Evolutionary conservation across 345 rosid genomes (phyloP).

Genomic region (Bruguiera gymnorhiza): DNA sequence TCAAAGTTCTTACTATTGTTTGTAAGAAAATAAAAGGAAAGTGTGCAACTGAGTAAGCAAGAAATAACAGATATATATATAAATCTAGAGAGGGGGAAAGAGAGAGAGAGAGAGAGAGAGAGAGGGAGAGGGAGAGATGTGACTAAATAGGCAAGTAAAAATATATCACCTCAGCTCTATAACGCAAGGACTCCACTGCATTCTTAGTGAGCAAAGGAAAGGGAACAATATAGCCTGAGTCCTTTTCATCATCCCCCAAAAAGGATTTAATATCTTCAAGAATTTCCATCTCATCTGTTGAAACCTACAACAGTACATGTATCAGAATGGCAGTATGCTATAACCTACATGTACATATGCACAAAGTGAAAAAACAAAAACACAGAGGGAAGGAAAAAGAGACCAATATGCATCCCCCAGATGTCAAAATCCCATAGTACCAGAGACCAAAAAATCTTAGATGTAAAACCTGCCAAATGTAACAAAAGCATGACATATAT

Average conservation of each 20-base stretch:
- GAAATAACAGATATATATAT: too few species aligned
- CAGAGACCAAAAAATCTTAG: too few species aligned
- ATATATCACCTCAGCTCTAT: slow-evolving; percentile 77
- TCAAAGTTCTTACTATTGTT: too few species aligned
- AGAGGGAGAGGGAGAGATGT: not conserved
- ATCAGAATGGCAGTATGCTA: slow-evolving; percentile 14
- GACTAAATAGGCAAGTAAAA: not conserved
- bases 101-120: not conserved
- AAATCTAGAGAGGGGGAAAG: too few species aligned
- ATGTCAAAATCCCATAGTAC: not conserved
- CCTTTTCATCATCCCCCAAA: slow-evolving; percentile 57
- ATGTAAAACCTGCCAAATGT: too few species aligned
- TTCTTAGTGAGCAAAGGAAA: slow-evolving; percentile 69
- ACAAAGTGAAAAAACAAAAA: too few species aligned
- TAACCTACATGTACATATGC: too few species aligned
- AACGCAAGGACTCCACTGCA: slow-evolving; percentile 83
- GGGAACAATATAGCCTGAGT: slow-evolving; percentile 42
- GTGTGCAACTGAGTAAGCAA: too few species aligned
- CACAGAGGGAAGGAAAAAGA: too few species aligned
- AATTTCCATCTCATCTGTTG: slow-evolving; percentile 70
- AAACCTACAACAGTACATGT: slow-evolving; percentile 47
- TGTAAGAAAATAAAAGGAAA: too few species aligned
- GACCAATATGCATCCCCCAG: not conserved
- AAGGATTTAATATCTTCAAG: slow-evolving; percentile 71
- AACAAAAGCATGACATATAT: too few species aligned